Percentiles rank a stretch among this genome's conserved stretches.
phyloP scores from a whole-genome alignment of 495 filamentous ascomycete species.

The Alectoria sarmentosa region DNA sequence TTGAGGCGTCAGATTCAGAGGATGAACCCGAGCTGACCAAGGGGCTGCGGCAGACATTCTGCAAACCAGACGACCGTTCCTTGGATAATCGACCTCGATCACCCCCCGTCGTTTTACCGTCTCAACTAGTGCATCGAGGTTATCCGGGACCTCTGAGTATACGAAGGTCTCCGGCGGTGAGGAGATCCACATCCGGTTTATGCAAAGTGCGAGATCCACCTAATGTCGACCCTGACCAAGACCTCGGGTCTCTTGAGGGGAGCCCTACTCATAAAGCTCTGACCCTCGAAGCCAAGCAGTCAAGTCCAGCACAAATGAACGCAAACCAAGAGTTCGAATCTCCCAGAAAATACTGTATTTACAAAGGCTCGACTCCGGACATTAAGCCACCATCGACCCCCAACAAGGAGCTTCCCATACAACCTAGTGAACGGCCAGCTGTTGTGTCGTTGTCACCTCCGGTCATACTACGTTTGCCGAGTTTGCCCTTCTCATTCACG shows the following conservation, averaged over 20 bases:
- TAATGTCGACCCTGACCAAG: background rate
- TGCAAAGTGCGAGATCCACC: background rate
- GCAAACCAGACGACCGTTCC: background rate
- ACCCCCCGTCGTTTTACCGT: slow-evolving; percentile 4
- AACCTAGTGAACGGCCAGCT: slow-evolving; percentile 9
- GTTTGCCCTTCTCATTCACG: slow-evolving; percentile 21
- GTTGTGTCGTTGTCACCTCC: slow-evolving; percentile 16
- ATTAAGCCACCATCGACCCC: background rate
- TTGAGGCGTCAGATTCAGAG: slow-evolving; percentile 15
- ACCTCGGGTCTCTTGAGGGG: background rate
- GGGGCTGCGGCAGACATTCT: slow-evolving; percentile 16
- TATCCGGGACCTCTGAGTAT: slow-evolving; percentile 1
- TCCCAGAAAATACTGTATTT: background rate
- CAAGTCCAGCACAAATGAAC: background rate
- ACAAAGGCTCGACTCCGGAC: background rate
- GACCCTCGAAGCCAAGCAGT: slow-evolving; percentile 1
- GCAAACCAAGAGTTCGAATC: background rate
- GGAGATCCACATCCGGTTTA: background rate
- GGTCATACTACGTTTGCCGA: background rate
- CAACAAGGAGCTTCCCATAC: slow-evolving; percentile 14
- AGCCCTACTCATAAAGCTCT: background rate
- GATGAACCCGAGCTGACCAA: slow-evolving; percentile 17
- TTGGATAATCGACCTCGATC: background rate
- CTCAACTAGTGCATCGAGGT: slow-evolving; percentile 4
- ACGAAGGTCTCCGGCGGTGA: slow-evolving; percentile 2